Base-by-base conservation (phyloP, 225 moss, liverwort and hornwort genomes). In the Marchantia paleacea region DNA sequence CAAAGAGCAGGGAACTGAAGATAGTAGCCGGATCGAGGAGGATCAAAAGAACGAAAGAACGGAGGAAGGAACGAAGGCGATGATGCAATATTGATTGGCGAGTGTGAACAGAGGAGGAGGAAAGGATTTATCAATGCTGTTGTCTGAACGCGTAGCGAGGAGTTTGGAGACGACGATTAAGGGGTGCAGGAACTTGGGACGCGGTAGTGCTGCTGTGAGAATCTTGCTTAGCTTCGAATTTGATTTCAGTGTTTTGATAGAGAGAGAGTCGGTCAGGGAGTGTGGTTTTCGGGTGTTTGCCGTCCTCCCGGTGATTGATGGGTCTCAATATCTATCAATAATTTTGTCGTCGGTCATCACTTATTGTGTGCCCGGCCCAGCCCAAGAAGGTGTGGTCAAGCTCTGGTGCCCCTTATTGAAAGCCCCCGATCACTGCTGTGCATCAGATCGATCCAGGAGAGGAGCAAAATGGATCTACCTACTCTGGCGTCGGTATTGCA, bases 401-500 rank as follows among this genome's bases (percentile, higher is more conserved):
- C 65, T 78, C 49, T 63, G 13, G 50, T 51, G 78, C 24, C 20
- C 15, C 15, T 78, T 51, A 25, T 15, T 61, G 25, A 62, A 83
- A 51, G 39, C 57, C 57, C 70, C 72, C 11, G 81, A 74, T 74
- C 74, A 74, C 28, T 54, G 18, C 69, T 78, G 50, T 74, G 61
- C 67, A 58, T 77, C 74, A 76, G 86, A 84, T 82, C 80, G 83
- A 84, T 82, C 79, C 84, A 76, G 82, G 80, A 64, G 57, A 73
- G 72, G 62, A 77, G 48, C 73, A 65, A 75, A 57, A 99, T 99
- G 99, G 99, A 99, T 94, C 90, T 99, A 84, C 82, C 85, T 65
- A 94, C 90, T 28, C 85, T 99, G 84, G 94, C 90, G 48, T 90
- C 94, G 58, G 99, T 94, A 85, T 76, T 99, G 81, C 99, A 92